phyloP scores from a whole-genome alignment of 2,329 filamentous ascomycete species.

The Arthroderma sp. region DNA sequence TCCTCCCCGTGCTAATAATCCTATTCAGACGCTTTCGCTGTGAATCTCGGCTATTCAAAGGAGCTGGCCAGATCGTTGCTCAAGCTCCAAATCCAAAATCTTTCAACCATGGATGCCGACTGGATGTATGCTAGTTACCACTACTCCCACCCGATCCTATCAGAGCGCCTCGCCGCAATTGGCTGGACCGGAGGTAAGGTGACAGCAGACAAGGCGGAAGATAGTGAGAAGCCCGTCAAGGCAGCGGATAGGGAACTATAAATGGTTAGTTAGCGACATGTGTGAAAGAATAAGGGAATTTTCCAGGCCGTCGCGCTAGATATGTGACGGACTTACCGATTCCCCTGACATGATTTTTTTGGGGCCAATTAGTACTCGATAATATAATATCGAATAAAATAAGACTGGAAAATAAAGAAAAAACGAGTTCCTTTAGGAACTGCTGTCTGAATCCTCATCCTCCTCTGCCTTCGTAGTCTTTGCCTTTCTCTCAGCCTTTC shows the following conservation, averaged over 20 bases:
- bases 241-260: slow-evolving; percentile 66
- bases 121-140: slow-evolving; percentile 98
- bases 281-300: too few relatives aligned
- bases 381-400: too few relatives aligned
- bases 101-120: slow-evolving; percentile 97
- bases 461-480: slow-evolving; percentile 16
- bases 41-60: slow-evolving; percentile 65
- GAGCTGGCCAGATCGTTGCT: slow-evolving; percentile 81
- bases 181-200: slow-evolving; percentile 59
- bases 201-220: slow-evolving; percentile 30
- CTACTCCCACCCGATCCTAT: slow-evolving; percentile 92
- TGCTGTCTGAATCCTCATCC: background rate
- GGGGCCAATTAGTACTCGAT: too few relatives aligned
- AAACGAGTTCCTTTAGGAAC: too few relatives aligned
- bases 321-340: too few relatives aligned
- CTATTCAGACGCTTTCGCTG: slow-evolving; percentile 63
- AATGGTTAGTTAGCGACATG: slow-evolving; percentile 6
- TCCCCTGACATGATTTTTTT: too few relatives aligned
- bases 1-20: slow-evolving; percentile 13
- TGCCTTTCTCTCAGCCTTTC: slow-evolving; percentile 31
- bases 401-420: too few relatives aligned
- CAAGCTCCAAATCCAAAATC: slow-evolving; percentile 95
- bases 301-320: too few relatives aligned
- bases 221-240: slow-evolving; percentile 49
- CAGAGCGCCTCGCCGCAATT: slow-evolving; percentile 81